Base-by-base conservation (phyloP, 2,329 filamentous ascomycete genomes). In the Phyllosticta ampelicida region DNA sequence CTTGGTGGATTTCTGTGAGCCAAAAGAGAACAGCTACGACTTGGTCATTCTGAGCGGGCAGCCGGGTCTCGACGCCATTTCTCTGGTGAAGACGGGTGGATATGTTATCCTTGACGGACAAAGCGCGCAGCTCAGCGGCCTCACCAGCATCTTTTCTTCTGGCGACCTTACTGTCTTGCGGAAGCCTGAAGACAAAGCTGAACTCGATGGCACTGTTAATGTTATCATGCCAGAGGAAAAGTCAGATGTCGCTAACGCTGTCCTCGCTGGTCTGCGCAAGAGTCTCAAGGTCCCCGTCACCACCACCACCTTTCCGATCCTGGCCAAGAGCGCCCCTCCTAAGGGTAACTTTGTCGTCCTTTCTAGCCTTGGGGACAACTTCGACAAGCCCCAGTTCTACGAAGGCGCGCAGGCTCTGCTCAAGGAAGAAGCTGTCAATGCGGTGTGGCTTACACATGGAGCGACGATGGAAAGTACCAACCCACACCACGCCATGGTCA, bases 1-100 rank as follows among this genome's bases (percentile, higher is more conserved):
- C 5, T 18, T 61, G 5, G 20, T 61, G 2, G n/a, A 60, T 18
- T 26, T 30, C 50, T 36, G 16, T 11, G 36, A 60, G 16, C 62
- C 64, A 9, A 29, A 28, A 3, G 58, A 56, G 10, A 62, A 61
- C 2, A 63, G 59, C 0, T 18, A 36, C 1, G 29, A 60, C 6
- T 23, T 62, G 19, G 5, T 57, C 9, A 60, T 63, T 0, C 13
- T 67, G 20, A 11, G 20, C 8, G 60, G 65, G 52, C 16, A 28
- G 16, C 11, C 26, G 2, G 28, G 19, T n/a, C 28, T 20, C 19
- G 26, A 54, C 19, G 51, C 60, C 0, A 57, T 62, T 9, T 50
- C 51, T 6, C 52, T 68, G 1, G 59, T 68, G 0, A 63, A 61
- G 19, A 74, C 77, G 0, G 75, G 73, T 1, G 78, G 78, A 0